phyloP scores from a whole-genome alignment of 1,139 yeast species.

The Sugiyamaella novakii region DNA sequence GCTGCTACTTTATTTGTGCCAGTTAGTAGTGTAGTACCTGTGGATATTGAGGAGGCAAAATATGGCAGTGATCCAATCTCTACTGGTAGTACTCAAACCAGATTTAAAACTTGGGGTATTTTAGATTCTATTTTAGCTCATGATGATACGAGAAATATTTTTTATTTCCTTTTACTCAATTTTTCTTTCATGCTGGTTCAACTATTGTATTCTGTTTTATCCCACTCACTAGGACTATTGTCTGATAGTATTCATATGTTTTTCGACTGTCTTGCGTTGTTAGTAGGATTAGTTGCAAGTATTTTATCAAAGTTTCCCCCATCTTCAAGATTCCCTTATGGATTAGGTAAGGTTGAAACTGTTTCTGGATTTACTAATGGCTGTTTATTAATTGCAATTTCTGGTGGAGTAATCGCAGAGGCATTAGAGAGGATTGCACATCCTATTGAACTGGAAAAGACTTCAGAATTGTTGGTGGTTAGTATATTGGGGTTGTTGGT shows the following conservation, averaged over 20 bases:
- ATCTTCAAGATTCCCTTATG: conserved; percentile 79
- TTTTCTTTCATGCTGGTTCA: conserved; percentile 94
- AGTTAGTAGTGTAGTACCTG: conserved; percentile 6
- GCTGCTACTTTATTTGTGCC: conserved; percentile 31
- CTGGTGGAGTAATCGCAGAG: conserved; percentile 83
- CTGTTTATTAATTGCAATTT: conserved; percentile 80
- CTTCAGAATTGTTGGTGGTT: conserved; percentile 84
- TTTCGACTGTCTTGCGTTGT: conserved; percentile 85
- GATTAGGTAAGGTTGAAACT: conserved; percentile 81
- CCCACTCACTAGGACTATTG: conserved; percentile 85
- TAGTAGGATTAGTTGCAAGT: conserved; percentile 88
- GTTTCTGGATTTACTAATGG: conserved; percentile 96
- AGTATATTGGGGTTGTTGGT: conserved; percentile 83
- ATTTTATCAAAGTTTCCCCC: conserved; percentile 60
- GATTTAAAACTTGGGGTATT: conserved; percentile 33
- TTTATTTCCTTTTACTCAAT: conserved; percentile 80
- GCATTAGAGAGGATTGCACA: conserved; percentile 77
- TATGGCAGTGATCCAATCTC: conserved; percentile 9
- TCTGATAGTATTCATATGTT: conserved; percentile 98
- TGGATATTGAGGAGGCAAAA: background rate
- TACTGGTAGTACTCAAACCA: conserved; percentile 9
- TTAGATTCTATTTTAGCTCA: conserved; percentile 49
- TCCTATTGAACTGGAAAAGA: conserved; percentile 76
- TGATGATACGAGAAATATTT: conserved; percentile 83
- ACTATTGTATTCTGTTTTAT: conserved; percentile 83